Evolutionary conservation across 768 basidiomycete species (phyloP).

Genomic region (Auricularia sp.): DNA sequence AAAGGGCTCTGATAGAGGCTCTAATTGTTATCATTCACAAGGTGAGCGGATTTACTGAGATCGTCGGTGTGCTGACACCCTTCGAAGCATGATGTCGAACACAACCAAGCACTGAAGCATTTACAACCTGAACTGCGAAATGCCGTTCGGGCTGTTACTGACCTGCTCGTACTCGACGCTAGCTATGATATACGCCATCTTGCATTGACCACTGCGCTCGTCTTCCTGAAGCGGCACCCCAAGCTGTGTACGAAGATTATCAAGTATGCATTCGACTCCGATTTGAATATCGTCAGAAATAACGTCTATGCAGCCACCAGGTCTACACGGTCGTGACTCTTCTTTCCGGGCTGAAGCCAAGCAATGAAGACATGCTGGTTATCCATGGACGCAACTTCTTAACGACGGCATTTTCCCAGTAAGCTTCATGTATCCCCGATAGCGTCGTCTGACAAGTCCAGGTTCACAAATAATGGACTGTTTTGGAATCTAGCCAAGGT

Average conservation of each 20-base stretch:
- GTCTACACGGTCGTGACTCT: constrained; percentile 43
- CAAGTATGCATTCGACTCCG: constrained; percentile 31
- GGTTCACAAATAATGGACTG: constrained; percentile 49
- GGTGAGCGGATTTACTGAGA: constrained; percentile 6
- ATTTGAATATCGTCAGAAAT: not conserved
- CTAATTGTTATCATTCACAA: constrained; percentile 62
- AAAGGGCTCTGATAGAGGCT: constrained; percentile 54
- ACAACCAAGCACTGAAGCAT: constrained; percentile 35
- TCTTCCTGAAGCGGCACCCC: constrained; percentile 54
- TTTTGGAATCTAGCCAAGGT: constrained; percentile 52
- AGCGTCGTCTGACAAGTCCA: constrained; percentile 15
- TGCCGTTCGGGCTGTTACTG: constrained; percentile 43
- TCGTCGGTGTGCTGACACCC: not conserved
- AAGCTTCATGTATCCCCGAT: constrained; percentile 11
- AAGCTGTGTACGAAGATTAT: constrained; percentile 42
- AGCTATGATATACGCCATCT: constrained; percentile 63
- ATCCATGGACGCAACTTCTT: constrained; percentile 49
- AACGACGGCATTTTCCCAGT: constrained; percentile 41
- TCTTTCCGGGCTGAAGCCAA: constrained; percentile 36
- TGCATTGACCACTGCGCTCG: constrained; percentile 48
- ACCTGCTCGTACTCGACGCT: constrained; percentile 41
- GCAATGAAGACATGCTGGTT: constrained; percentile 49
- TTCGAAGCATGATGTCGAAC: constrained; percentile 50
- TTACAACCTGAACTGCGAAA: constrained; percentile 43
- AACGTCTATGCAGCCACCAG: constrained; percentile 31